These are phyloP conservation scores for Macrocybe gigantea DNA, from an alignment of 768 basidiomycete species.

Conservation along the genomic window DNA sequence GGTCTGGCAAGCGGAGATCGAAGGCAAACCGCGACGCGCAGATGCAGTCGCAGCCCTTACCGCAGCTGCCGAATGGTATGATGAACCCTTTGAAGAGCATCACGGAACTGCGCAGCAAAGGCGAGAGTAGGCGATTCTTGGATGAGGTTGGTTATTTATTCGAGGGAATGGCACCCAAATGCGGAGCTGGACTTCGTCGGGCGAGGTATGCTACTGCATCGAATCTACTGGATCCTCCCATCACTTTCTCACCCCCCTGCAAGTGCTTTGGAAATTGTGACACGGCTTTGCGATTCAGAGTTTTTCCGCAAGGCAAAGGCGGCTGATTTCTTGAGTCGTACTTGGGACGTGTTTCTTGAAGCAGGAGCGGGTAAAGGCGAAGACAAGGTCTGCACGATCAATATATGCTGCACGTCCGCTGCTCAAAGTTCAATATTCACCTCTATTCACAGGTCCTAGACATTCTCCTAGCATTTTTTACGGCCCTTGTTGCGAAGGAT, in stretches of 20 bases:
- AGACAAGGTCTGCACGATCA: constrained; percentile 33
- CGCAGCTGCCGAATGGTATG: constrained; percentile 45
- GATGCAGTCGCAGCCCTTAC: constrained; percentile 2
- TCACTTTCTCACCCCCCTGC: not conserved
- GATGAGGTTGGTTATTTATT: constrained; percentile 85
- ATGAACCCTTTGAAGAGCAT: constrained; percentile 77
- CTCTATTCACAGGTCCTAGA: constrained; percentile 50
- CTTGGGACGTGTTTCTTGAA: constrained; percentile 60
- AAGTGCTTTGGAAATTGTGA: constrained; percentile 74
- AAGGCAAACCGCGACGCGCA: constrained; percentile 22
- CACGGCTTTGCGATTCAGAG: constrained; percentile 65
- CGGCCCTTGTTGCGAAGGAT: constrained; percentile 58
- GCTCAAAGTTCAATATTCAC: not conserved
- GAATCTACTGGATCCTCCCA: not conserved
- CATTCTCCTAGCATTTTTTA: constrained; percentile 54
- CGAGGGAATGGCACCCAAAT: constrained; percentile 61
- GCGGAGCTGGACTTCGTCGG: constrained; percentile 51
- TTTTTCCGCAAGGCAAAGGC: constrained; percentile 78
- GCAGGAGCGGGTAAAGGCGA: constrained; percentile 58
- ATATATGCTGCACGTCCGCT: not conserved
- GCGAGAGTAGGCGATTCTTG: constrained; percentile 72
- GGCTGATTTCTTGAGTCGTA: constrained; percentile 62
- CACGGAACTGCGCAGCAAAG: constrained; percentile 74
- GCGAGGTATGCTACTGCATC: constrained; percentile 45
- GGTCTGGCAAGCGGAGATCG: constrained; percentile 31